Evolutionary conservation across 2,329 filamentous ascomycete species (phyloP), one percentile per base, ranked within the genome.

Genomic region (Aurifilum marmelostoma): DNA sequence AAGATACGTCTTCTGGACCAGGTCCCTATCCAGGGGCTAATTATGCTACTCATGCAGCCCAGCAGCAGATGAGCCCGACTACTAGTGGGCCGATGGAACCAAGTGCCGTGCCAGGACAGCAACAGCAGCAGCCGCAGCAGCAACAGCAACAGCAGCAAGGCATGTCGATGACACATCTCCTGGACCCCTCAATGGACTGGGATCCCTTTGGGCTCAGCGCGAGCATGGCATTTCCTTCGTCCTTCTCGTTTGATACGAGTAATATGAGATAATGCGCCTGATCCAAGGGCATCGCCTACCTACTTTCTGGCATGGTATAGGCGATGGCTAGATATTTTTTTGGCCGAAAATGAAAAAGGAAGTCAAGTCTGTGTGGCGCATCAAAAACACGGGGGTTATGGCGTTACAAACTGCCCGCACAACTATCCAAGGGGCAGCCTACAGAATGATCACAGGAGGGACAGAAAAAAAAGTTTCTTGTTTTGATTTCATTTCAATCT

Each of bases 141-240:
- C 61, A 27, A 32, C 69, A 66, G 34, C 67, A 85, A 82, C 71
- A 81, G 83, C 82, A 89, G 50, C 86, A 91, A 75, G 88, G 91
- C 73, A 86, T 86, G 7, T 86, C 86, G 27, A 88, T 89, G 87
- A 87, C 85, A 4, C 85, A 88, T 75, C 78, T 89, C 9, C 78
- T 89, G 56, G 94, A 97, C 75, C 92, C 94, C 24, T 92, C 94
- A 81, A 84, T 97, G 63, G 94, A 97, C 77, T 93, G 94, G 79
- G 94, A 97, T 79, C 95, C 95, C 0, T 98, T 97, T 75, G 94
- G 94, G 16, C 84, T 97, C 65, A 95, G 92, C 69, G 94, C 94
- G 47, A 97, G 93, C 81, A 97, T 97, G 95, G 92, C 95, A 73
- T 97, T 97, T 75, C 94, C 94, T 14, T 92, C 91, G 1, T 91